These are phyloP conservation scores for Oxyria digyna DNA, from an alignment of 148 eudicot genomes.

Conservation along the genomic window DNA sequence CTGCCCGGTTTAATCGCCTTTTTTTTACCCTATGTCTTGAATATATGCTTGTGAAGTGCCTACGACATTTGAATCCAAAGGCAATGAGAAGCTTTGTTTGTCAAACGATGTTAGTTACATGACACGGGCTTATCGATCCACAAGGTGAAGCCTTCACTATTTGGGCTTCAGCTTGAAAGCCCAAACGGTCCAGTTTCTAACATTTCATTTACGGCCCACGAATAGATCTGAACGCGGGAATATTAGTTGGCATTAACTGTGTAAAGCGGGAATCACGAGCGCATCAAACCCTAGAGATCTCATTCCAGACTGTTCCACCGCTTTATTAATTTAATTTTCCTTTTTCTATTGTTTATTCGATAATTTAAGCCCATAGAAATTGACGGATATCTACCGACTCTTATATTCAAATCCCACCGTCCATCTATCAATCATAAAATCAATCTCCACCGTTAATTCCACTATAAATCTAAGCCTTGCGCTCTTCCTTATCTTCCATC, in stretches of 20 bases:
- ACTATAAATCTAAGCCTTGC: not conserved
- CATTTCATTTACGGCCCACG: not conserved
- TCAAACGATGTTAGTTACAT: no score
- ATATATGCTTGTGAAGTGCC: no score
- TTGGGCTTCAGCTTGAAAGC: not conserved
- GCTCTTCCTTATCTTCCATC: not conserved
- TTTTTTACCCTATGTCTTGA: no score
- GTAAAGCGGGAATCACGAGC: not conserved
- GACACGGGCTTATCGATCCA: not conserved
- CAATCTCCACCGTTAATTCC: not conserved
- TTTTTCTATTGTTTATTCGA: not conserved
- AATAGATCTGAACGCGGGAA: not conserved
- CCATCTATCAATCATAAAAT: not conserved
- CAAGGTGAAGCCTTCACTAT: not conserved
- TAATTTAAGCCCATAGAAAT: not conserved
- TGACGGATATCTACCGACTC: not conserved
- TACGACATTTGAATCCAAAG: no score
- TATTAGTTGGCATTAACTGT: not conserved
- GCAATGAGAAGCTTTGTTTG: no score
- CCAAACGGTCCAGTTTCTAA: not conserved
- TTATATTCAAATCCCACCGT: not conserved
- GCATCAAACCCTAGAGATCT: not conserved
- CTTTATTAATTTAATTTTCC: not conserved
- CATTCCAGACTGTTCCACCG: not conserved
- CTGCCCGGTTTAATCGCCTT: no score